Evolutionary conservation across 202 grass and related monocot species (phyloP), one percentile per base, ranked within the genome.

Genomic region (Carex arenaria): DNA sequence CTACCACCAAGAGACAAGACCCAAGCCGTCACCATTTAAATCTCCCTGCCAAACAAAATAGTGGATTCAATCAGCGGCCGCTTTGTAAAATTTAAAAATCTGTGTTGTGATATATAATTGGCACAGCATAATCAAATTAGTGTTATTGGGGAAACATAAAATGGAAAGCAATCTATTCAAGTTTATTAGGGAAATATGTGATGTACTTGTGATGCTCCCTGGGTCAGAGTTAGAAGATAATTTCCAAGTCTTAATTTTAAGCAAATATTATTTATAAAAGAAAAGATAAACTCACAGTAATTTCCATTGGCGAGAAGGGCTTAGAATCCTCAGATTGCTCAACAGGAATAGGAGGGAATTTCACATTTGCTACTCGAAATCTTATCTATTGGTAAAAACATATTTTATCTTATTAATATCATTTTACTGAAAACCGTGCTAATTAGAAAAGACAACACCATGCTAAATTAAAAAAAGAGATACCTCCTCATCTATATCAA

Each of bases 401-500:
- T 64, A 64, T 82, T 88, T 54, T 36, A 82, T 22, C 64, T 18
- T 38, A 34, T 32, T n/a, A 55, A 38, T 38, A 84, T 82, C 56
- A 68, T 32, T 84, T 64, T 59, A 32, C 22, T 61, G 61, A 79
- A 67, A 56, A 38, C 69, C 51, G 84, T 78, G 30, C 23, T 64
- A 49, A 61, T 45, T 49, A 47, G 43, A 47, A 47, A 47, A 47
- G 8, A 47, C 43, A 47, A 47, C 0, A 47, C 43, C 43, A 47
- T 47, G 43, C 8, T 10, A 47, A 47, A 42, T 42, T 10, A 10
- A 69, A 69, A 13, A 28, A 81, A 63, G 64, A 55, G 42, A 81
- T 62, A 98, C 95, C 89, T 98, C 95, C 81, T 98, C 95, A 88
- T 92, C 87, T 78, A 90, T 53, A 92, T 93, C 92, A 84, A 98